Evolutionary conservation across 2,329 filamentous ascomycete genomes (phyloP).

Genomic region (Phaeosphaeriaceae sp.): DNA sequence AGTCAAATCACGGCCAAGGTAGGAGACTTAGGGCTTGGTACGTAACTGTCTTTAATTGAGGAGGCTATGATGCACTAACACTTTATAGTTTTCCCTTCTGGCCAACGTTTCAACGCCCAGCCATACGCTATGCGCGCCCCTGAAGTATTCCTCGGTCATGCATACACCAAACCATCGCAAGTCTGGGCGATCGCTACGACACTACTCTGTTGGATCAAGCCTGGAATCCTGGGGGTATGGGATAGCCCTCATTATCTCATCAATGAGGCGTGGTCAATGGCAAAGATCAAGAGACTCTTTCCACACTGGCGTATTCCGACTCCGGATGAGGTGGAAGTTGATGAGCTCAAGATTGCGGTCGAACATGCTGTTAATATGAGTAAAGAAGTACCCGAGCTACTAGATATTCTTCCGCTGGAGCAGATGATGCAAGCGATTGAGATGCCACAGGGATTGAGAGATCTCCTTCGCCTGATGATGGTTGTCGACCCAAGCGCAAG

Average conservation of each 20-base stretch:
- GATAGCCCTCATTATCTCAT: constrained; percentile 12
- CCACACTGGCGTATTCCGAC: constrained; percentile 3
- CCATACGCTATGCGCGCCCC: constrained; percentile 23
- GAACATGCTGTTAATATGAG: constrained; percentile 12
- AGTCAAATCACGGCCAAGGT: constrained; percentile 12
- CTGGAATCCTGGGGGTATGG: constrained; percentile 11
- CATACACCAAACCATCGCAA: constrained; percentile 15
- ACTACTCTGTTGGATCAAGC: constrained; percentile 19
- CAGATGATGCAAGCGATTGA: constrained; percentile 10
- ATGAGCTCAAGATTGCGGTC: constrained; percentile 11
- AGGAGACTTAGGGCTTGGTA: constrained; percentile 21
- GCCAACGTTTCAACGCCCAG: constrained; percentile 11
- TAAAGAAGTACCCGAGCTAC: constrained; percentile 11
- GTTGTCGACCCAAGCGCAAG: constrained; percentile 17
- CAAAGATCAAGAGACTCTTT: constrained; percentile 23
- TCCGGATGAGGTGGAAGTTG: constrained; percentile 11
- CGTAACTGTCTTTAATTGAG: constrained; percentile 7
- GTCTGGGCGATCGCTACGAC: constrained; percentile 20
- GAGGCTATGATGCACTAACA: constrained; percentile 10
- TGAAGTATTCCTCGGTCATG: constrained; percentile 19
- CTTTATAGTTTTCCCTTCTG: constrained; percentile 15
- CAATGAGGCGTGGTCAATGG: constrained; percentile 17
- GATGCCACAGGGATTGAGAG: constrained; percentile 15
- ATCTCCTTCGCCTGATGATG: constrained; percentile 16
- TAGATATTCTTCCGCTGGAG: constrained; percentile 11